Percentiles rank a stretch among this genome's conserved stretches.
Evolutionary conservation across 352 stramenopile species (phyloP).

Genomic region (Phytophthora kernoviae): DNA sequence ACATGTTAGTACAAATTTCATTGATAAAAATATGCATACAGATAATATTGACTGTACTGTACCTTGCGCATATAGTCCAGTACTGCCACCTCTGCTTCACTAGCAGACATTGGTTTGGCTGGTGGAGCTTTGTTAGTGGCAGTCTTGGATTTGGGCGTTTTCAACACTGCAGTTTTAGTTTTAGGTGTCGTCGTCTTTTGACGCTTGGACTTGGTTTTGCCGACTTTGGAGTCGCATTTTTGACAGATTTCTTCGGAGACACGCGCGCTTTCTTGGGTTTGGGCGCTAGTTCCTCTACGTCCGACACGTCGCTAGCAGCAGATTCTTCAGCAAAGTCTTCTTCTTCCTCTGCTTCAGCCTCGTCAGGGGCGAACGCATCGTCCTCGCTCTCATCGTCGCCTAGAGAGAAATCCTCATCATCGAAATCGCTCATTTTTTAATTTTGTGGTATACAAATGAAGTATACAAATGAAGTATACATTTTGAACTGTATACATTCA

Average conservation of each 20-base stretch:
- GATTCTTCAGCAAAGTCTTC: conserved; percentile 32
- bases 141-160: conserved; percentile 7
- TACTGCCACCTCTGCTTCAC: conserved; percentile 49
- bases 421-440: conserved; percentile 30
- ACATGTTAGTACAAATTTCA: conserved; percentile 2
- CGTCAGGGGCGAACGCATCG: conserved; percentile 37
- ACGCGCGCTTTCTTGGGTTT: conserved; percentile 32
- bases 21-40: conserved; percentile 2
- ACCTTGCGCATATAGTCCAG: conserved; percentile 83
- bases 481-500: too few species aligned
- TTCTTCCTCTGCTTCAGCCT: conserved; percentile 39
- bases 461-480: too few species aligned
- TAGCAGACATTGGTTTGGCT: conserved; percentile 41
- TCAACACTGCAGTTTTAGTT: conserved; percentile 12
- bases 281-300: conserved; percentile 41
- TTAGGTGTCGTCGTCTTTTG: conserved; percentile 17
- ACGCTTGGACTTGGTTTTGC: conserved; percentile 3
- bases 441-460: too few species aligned
- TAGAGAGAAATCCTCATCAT: conserved; percentile 72
- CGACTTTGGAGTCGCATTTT: conserved; percentile 8
- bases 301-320: conserved; percentile 39
- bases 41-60: neutral
- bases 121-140: conserved; percentile 16
- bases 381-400: conserved; percentile 50
- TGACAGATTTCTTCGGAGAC: conserved; percentile 23